These are phyloP conservation scores for Neonectria magnoliae DNA, from an alignment of 2,329 filamentous ascomycete species.

Conservation along the genomic window DNA sequence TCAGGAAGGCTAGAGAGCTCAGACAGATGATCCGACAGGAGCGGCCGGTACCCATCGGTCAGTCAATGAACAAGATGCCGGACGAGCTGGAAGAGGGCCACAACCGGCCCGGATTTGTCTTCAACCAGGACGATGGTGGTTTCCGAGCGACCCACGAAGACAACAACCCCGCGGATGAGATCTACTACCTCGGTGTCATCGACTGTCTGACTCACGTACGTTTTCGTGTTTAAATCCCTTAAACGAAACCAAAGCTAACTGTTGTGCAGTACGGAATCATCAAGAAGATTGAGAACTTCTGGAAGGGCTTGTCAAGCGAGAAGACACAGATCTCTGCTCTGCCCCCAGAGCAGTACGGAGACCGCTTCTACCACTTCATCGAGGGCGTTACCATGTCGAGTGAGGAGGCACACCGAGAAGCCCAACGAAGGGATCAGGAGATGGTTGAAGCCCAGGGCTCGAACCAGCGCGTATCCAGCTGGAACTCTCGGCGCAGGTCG, in stretches of 20 bases:
- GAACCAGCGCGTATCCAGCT: conserved; percentile 50
- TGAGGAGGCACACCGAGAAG: conserved; percentile 82
- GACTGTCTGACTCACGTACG: conserved; percentile 96
- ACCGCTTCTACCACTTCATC: conserved; percentile 94
- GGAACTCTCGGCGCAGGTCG: conserved; percentile 49
- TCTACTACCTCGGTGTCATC: conserved; percentile 98
- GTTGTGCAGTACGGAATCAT: conserved; percentile 81
- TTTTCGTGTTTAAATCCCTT: conserved; percentile 36
- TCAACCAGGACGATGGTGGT: conserved; percentile 94
- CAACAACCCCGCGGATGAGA: conserved; percentile 84
- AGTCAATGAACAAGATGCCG: conserved; percentile 86
- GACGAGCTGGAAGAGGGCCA: conserved; percentile 84
- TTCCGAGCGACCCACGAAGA: conserved; percentile 94
- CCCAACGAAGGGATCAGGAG: conserved; percentile 67
- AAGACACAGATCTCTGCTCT: conserved; percentile 91
- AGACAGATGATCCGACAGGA: conserved; percentile 93
- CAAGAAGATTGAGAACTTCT: conserved; percentile 96
- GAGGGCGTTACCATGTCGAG: conserved; percentile 88
- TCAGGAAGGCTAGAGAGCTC: conserved; percentile 88
- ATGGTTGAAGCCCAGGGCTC: conserved; percentile 54
- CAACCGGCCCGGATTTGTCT: conserved; percentile 77
- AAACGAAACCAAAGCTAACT: conserved; percentile 38
- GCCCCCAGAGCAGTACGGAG: conserved; percentile 88
- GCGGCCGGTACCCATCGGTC: conserved; percentile 90
- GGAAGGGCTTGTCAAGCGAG: conserved; percentile 90